phyloP scores from a whole-genome alignment of 2,329 filamentous ascomycete species.

The Claviceps arundinis region DNA sequence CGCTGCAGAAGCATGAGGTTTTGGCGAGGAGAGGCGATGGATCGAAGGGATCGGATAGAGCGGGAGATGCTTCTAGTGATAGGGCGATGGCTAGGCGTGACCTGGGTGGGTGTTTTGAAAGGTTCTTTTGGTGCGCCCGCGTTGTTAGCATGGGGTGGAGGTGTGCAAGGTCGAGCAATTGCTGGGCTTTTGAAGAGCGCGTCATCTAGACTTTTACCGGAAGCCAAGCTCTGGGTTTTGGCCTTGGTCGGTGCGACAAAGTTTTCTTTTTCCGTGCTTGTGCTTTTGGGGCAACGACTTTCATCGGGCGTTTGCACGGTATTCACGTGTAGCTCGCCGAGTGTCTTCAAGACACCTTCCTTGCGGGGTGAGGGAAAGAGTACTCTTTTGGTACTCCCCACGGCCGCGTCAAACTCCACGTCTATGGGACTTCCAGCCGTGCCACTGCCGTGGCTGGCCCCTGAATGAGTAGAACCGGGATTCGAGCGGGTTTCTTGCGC shows the following conservation, averaged over 20 bases:
- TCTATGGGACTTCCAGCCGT: conserved; percentile 45
- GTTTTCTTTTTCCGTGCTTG: conserved; percentile 30
- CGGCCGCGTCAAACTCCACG: conserved; percentile 31
- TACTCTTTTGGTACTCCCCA: conserved; percentile 50
- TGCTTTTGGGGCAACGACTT: conserved; percentile 14
- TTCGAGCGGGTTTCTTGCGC: conserved; percentile 12
- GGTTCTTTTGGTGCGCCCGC: conserved; percentile 23
- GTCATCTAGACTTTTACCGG: conserved; percentile 42
- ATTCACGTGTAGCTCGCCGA: conserved; percentile 45
- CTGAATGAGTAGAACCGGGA: conserved; percentile 37
- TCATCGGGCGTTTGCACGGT: conserved; percentile 31
- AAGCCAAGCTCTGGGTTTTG: conserved; percentile 16
- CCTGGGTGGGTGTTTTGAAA: conserved; percentile 51
- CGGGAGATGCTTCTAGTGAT: conserved; percentile 47
- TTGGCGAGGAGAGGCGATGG: conserved; percentile 31
- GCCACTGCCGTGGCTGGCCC: conserved; percentile 39
- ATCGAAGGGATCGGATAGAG: conserved; percentile 36
- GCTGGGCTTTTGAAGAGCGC: conserved; percentile 53
- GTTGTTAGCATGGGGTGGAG: conserved; percentile 36
- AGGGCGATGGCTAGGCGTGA: conserved; percentile 46
- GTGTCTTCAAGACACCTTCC: conserved; percentile 45
- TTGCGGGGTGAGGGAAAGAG: conserved; percentile 68
- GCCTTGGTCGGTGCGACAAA: conserved; percentile 14
- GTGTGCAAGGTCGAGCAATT: conserved; percentile 33
- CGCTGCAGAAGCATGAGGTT: conserved; percentile 27